A percentile compares a stretch with the other conserved stretches of the same genome.
phyloP scores from a whole-genome alignment of 2,329 filamentous ascomycete genomes.

The Microthyrium microscopicum region DNA sequence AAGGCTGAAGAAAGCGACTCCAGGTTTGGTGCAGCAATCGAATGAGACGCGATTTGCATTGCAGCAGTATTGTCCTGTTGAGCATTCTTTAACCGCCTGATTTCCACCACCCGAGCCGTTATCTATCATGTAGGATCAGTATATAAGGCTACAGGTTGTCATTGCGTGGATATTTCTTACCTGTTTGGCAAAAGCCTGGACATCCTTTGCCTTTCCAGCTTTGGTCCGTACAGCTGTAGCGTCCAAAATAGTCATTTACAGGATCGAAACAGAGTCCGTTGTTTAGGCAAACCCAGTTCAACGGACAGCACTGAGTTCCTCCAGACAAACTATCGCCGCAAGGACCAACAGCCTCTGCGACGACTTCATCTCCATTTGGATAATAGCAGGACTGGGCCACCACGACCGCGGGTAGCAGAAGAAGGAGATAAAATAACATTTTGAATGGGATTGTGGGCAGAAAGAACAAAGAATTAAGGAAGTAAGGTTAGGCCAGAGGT shows the following conservation, averaged over 20 bases:
- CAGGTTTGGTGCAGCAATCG: too few relatives aligned
- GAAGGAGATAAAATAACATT: too few relatives aligned
- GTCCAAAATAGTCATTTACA: constrained; percentile 12
- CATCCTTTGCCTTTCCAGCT: constrained; percentile 15
- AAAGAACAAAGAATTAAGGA: too few relatives aligned
- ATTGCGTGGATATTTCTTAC: too few relatives aligned
- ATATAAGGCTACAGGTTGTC: too few relatives aligned
- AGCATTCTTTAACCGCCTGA: constrained; percentile 16
- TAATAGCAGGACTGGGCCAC: constrained; percentile 1
- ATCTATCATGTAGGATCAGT: too few relatives aligned
- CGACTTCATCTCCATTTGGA: constrained; percentile 1
- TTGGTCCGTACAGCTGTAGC: constrained; percentile 20
- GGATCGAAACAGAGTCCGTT: constrained; percentile 18
- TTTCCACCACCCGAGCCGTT: constrained; percentile 13
- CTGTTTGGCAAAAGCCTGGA: too few relatives aligned
- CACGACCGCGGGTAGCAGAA: not conserved
- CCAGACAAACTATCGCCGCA: too few relatives aligned
- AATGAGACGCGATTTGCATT: constrained; percentile 12
- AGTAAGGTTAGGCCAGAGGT: too few relatives aligned
- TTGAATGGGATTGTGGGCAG: too few relatives aligned
- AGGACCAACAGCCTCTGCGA: too few relatives aligned
- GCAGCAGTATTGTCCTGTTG: constrained; percentile 17
- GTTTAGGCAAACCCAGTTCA: constrained; percentile 17
- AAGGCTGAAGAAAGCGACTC: too few relatives aligned
- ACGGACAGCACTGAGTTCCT: constrained; percentile 21